Base-by-base conservation (phyloP, 768 basidiomycete species). In the Leccinum obscurum region DNA sequence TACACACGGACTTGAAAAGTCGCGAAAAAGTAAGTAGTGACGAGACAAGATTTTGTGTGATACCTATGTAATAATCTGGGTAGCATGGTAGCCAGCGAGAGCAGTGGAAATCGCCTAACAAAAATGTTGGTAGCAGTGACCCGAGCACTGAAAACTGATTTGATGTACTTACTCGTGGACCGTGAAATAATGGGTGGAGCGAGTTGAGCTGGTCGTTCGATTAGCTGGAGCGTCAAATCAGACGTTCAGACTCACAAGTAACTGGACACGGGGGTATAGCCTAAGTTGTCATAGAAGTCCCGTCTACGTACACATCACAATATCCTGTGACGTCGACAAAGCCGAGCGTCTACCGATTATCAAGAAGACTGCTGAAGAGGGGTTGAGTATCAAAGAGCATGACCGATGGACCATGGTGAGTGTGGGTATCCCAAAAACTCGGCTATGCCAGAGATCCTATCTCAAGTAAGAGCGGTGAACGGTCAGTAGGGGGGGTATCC, bases 271-370 rank as follows among this genome's bases (percentile, higher is more conserved):
- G 11, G 11, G 34, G 34, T 34, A 34, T 34, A 34, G 1, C 32
- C 32, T 4, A 11, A 34, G 4, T 34, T 34, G 3, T 11, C 32
- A 34, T 34, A 34, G 11, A 34, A 34, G 11, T 34, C 11, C 85
- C 85, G 63, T 83, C 83, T 67, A 83, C 72, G 68, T 87, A 88
- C 2, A 80, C 83, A 24, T 77, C 76, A 66, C 85, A 85, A 59
- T 74, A 88, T 3, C 85, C 85, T 1, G 85, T 86, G 1, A 75
- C 63, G 56, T 88, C 85, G 24, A 82, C 80, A 60, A 84, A 87
- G 9, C 85, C 83, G 30, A 87, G 78, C 6, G 79, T 76, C 37
- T 73, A 63, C 41, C 81, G 79, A 30, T 82, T 76, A 63, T 87
- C 79, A 8, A 87, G 76, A 8, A 28, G 28, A 1, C 74, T 78